Base-by-base conservation (phyloP, 2,329 filamentous ascomycete species). In the Fusarium dlaminii region DNA sequence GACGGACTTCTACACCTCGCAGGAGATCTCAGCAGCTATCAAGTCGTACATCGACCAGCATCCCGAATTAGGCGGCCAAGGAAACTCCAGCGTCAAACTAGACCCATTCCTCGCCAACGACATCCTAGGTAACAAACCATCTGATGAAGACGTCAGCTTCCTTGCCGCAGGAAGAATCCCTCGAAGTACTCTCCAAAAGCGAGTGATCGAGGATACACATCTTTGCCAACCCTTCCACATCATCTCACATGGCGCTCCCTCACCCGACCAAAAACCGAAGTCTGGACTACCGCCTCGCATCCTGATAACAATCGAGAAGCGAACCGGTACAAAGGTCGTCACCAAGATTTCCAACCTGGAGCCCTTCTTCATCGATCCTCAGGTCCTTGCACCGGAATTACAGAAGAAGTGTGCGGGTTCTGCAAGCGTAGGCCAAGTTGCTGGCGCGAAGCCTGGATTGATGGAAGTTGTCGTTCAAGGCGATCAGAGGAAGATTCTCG, bases 341-440 rank as follows among this genome's bases (percentile, higher is more conserved):
- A 77, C 75, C 40, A 77, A 77, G 17, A 45, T 77, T 15, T 72
- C 75, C 14, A 76, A 77, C 5, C 52, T 77, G 3, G 75, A 77
- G 37, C 75, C 75, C 3, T 77, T 77, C 55, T 70, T 70, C 3
- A 70, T 77, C 3, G 75, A 77, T 9, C 75, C 75, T 3, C 61
- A 76, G 9, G 22, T 77, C 12, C 70, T 77, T 7, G 75, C 75
- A 3, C 75, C 75, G 0, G 75, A 77, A 27, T 30, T 77, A 8
- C 75, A 77, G 39, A 77, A 77, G 68, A 77, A 73, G 15, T 77
- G 75, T 27, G 75, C 75, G 0, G 75, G 75, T 3, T 77, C 75
- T 5, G 75, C 75, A 1, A 77, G 75, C 3, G 75, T 76, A 15
- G 75, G 75, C 6, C 75, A 77, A 36, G 75, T 65, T 7, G 74